A percentile compares a stretch with the other conserved stretches of the same genome.
phyloP scores from a whole-genome alignment of 352 stramenopile genomes.

The Globisporangium polare region DNA sequence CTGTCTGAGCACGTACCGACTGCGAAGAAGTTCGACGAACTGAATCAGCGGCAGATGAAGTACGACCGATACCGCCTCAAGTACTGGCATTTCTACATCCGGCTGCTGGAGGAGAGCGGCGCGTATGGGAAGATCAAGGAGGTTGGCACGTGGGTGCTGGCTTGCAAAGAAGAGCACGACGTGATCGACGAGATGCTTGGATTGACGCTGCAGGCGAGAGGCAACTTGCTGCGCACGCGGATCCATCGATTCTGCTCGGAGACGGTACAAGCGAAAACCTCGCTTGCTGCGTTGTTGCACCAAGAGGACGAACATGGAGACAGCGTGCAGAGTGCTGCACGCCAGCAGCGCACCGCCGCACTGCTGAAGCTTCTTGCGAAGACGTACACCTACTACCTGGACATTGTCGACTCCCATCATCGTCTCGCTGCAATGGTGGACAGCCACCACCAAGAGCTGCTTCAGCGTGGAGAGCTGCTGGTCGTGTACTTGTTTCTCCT shows the following conservation, averaged over 20 bases:
- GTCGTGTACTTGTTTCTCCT: constrained; percentile 41
- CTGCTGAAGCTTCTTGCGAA: constrained; percentile 60
- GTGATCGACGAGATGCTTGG: constrained; percentile 75
- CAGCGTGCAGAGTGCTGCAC: neutral
- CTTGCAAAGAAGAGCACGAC: constrained; percentile 82
- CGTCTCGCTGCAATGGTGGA: constrained; percentile 27
- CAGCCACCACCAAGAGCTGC: constrained; percentile 22
- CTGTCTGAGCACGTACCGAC: constrained; percentile 65
- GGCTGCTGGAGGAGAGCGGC: constrained; percentile 42
- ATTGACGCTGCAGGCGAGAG: constrained; percentile 39
- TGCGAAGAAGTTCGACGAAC: constrained; percentile 74
- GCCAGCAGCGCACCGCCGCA: neutral
- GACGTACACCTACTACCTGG: constrained; percentile 55
- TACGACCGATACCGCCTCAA: constrained; percentile 76
- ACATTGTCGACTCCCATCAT: constrained; percentile 36
- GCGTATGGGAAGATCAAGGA: constrained; percentile 66
- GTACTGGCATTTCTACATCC: constrained; percentile 68
- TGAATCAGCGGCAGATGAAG: constrained; percentile 82
- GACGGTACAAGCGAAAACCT: neutral
- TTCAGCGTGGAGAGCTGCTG: constrained; percentile 37
- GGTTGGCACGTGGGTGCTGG: constrained; percentile 59
- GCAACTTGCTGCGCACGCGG: constrained; percentile 33
- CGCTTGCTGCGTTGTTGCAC: neutral
- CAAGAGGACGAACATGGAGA: neutral
- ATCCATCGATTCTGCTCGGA: constrained; percentile 14